Evolutionary conservation across 352 stramenopile species (phyloP), one percentile per base, ranked within the genome.

Genomic region (Thalassiosira pacifica): DNA sequence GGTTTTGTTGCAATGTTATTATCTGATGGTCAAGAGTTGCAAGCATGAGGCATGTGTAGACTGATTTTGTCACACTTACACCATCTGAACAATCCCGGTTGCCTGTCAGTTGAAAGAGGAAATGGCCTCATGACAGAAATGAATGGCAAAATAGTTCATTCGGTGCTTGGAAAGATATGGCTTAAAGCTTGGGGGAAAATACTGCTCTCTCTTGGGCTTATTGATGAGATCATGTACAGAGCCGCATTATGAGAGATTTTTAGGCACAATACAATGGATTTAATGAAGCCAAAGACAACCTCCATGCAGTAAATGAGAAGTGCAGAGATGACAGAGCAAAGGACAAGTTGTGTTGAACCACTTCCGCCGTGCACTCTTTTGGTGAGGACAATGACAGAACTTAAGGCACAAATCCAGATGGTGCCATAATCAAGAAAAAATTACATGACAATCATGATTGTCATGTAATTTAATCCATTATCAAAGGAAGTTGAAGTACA

Each of bases 201-300:
- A 6, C 76, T 96, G 0, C 65, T 93, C 2, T 88, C 89, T 48
- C 76, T 96, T 16, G 93, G 93, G 48, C 79, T 96, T 5, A 90
- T 94, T 34, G 93, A 96, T 77, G 93, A 96, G 74, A 84, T 94
- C n/a, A 93, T 95, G 76, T 86, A 90, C 22, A 83, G 85, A 66
- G 55, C 52, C 31, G 93, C 85, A 11, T 76, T 94, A 53, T 69
- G 89, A 45, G 52, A 77, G 2, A 65, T 91, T 63, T 52, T 13
- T 55, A 83, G 6, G 65, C 82, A 68, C 32, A 79, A 22, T 59
- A 84, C 10, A 74, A 90, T 40, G 76, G 77, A 67, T 82, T 89
- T 32, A 79, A 71, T 42, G 84, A 91, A 71, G 88, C 31, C 0
- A 85, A 82, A 82, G 81, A 86, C 57, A 91, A 88, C 57, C 61